Conservation (phyloP, 495 filamentous ascomycete species). For the Pyrenopolyporus hunteri region DNA sequence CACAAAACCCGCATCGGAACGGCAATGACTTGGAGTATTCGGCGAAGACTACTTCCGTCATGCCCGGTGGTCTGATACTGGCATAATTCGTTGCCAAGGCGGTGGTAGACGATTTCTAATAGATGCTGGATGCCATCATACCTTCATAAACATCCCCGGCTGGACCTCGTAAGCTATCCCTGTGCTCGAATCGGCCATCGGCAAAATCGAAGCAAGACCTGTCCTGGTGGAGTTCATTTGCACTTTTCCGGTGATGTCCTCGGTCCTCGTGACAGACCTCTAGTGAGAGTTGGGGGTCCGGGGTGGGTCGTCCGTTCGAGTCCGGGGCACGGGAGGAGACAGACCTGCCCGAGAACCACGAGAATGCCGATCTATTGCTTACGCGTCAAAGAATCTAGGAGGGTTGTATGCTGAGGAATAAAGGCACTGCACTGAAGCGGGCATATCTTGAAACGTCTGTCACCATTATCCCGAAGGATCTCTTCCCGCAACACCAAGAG, state of each 20-base stretch:
- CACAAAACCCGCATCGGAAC: neutral
- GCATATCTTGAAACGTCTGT: conserved; percentile 29
- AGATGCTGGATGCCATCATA: too few relatives aligned
- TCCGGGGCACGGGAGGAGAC: conserved; percentile 29
- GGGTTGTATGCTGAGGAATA: conserved; percentile 20
- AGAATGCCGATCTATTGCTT: conserved; percentile 23
- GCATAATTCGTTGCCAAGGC: too few relatives aligned
- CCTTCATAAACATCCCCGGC: neutral
- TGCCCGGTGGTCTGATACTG: neutral
- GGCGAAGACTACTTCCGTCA: conserved; percentile 13
- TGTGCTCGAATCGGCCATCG: neutral
- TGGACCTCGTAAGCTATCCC: neutral
- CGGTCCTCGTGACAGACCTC: conserved; percentile 2
- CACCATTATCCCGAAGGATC: conserved; percentile 19
- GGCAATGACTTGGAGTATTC: neutral
- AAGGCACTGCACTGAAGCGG: conserved; percentile 27
- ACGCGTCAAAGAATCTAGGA: conserved; percentile 21
- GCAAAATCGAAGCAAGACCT: neutral
- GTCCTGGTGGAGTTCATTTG: neutral
- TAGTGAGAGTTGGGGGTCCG: conserved; percentile 34
- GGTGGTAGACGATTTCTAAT: too few relatives aligned
- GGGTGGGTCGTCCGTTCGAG: conserved; percentile 29
- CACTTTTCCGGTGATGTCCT: conserved; percentile 8
- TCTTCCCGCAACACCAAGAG: conserved; percentile 5
- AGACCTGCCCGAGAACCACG: conserved; percentile 5